Percentiles rank a stretch among this genome's conserved stretches.
Conservation (phyloP, 2,329 filamentous ascomycete species). For the Penicillium psychrosexuale region DNA sequence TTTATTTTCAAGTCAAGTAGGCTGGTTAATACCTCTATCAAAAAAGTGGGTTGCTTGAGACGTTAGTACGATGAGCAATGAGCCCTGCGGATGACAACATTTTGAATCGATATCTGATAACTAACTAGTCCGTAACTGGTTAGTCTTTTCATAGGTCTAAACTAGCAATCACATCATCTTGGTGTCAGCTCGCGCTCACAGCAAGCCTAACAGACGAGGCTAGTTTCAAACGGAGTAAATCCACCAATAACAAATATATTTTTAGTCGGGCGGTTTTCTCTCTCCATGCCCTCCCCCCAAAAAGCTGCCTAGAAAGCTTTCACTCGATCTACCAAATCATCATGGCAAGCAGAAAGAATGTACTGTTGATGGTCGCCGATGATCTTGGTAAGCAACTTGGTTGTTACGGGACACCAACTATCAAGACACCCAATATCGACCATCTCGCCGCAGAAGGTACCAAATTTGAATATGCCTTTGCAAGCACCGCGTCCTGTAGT, state of each 20-base stretch:
- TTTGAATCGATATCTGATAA: background rate
- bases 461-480: constrained; percentile 33
- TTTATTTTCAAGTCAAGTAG: background rate
- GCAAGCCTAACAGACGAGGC: background rate
- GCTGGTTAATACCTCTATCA: background rate
- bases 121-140: no score
- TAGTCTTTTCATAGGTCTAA: background rate
- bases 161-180: constrained; percentile 1
- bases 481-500: constrained; percentile 46
- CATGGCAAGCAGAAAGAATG: constrained; percentile 26
- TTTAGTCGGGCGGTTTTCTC: background rate
- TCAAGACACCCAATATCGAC: constrained; percentile 44
- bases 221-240: background rate
- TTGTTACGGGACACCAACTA: constrained; percentile 32
- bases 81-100: background rate
- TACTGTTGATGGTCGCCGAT: constrained; percentile 45
- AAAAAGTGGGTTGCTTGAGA: background rate
- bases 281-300: background rate
- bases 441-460: constrained; percentile 38
- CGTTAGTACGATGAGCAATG: background rate
- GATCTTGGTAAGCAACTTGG: constrained; percentile 42
- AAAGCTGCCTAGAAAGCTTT: background rate
- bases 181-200: background rate
- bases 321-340: background rate
- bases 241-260: background rate